Evolutionary conservation across 2,329 filamentous ascomycete species (phyloP).

Genomic region (Venturiaceae sp.): DNA sequence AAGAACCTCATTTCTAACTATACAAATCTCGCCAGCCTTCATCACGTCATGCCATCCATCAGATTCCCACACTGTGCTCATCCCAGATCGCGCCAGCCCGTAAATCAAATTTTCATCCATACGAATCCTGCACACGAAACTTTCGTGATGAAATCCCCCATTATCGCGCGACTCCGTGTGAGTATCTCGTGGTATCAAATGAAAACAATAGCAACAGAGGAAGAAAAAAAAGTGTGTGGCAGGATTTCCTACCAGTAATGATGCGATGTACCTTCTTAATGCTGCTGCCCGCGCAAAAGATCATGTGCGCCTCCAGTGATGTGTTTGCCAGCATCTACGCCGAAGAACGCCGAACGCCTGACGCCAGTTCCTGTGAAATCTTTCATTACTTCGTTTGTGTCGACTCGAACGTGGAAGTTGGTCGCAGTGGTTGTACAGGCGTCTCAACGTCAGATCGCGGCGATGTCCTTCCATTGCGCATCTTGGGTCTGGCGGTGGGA

Average conservation of each 20-base stretch:
- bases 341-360: neutral
- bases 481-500: slow-evolving; percentile 11
- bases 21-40: neutral
- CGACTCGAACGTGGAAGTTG: neutral
- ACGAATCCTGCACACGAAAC: neutral
- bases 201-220: neutral
- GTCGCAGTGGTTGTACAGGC: neutral
- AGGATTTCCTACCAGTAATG: neutral
- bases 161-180: neutral
- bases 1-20: neutral
- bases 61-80: neutral
- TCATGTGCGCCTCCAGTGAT: neutral
- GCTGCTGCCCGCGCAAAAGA: neutral
- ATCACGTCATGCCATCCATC: neutral
- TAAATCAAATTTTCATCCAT: neutral
- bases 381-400: neutral
- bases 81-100: neutral
- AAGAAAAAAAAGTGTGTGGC: no score
- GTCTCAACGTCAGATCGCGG: neutral
- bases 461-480: slow-evolving; percentile 8
- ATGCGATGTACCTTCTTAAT: neutral
- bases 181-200: neutral
- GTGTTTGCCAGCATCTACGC: neutral
- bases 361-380: no score
- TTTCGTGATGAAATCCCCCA: neutral